phyloP scores from a whole-genome alignment of 345 rosid genomes.

The Carallia brachiata region DNA sequence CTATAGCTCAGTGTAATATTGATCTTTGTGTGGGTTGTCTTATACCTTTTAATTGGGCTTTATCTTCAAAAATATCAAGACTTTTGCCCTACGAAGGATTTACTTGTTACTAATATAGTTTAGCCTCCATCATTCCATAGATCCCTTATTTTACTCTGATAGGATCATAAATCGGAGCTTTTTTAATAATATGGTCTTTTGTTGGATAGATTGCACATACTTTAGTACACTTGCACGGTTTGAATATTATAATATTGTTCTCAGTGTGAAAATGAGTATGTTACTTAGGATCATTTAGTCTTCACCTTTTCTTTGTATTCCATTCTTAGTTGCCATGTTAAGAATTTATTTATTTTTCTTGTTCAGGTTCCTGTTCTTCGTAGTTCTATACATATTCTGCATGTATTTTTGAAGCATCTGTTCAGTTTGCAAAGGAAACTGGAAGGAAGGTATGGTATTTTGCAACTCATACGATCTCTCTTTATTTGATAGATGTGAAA shows the following conservation, averaged over 20 bases:
- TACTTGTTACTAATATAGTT: not conserved
- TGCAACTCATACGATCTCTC: slow-evolving; percentile 4
- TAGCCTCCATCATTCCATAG: not conserved
- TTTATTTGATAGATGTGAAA: not conserved
- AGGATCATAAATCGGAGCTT: not conserved
- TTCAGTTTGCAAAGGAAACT: slow-evolving; percentile 40
- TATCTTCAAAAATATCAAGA: too few species aligned
- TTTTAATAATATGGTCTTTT: not conserved
- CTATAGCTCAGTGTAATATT: too few species aligned
- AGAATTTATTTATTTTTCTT: slow-evolving; percentile 15
- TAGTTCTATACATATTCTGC: slow-evolving; percentile 59
- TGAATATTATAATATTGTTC: not conserved
- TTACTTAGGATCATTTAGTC: not conserved
- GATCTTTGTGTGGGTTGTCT: too few species aligned
- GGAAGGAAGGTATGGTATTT: slow-evolving; percentile 52
- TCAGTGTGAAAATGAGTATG: not conserved
- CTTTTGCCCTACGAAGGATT: not conserved
- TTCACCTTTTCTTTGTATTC: not conserved
- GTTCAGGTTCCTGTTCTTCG: slow-evolving; percentile 55
- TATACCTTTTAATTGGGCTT: too few species aligned
- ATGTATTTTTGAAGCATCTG: slow-evolving; percentile 59
- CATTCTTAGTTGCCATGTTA: slow-evolving; percentile 12
- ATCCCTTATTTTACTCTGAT: not conserved
- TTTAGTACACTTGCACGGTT: not conserved
- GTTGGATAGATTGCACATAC: not conserved